phyloP scores from a whole-genome alignment of 768 basidiomycete genomes.

The Floccularia luteovirens region DNA sequence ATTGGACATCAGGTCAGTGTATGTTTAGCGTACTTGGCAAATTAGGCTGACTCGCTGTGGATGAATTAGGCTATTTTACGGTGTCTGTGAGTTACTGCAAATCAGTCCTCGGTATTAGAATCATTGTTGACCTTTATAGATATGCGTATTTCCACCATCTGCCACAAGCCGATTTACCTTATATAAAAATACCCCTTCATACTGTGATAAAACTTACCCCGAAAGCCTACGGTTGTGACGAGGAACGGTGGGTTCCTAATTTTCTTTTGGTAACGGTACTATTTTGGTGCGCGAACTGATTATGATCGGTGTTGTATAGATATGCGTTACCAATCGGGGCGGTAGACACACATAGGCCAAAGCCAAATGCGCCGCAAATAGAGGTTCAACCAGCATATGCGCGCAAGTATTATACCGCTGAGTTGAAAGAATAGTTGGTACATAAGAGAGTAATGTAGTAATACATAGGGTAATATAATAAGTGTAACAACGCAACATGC shows the following conservation, averaged over 20 bases:
- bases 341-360: slow-evolving; percentile 86
- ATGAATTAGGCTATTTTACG: slow-evolving; percentile 63
- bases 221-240: slow-evolving; percentile 97
- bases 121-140: slow-evolving; percentile 25
- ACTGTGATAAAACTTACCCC: slow-evolving; percentile 98
- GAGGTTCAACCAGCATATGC: slow-evolving; percentile 23
- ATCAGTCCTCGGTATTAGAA: background rate
- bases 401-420: slow-evolving; percentile 36
- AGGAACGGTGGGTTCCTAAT: slow-evolving; percentile 62
- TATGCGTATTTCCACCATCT: slow-evolving; percentile 97
- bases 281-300: no score
- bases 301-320: slow-evolving; percentile 28
- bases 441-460: background rate
- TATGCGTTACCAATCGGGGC: slow-evolving; percentile 88
- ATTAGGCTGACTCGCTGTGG: slow-evolving; percentile 35
- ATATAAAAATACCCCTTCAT: slow-evolving; percentile 95
- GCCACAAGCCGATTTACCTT: slow-evolving; percentile 89
- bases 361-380: slow-evolving; percentile 36
- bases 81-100: slow-evolving; percentile 48
- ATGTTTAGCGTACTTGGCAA: slow-evolving; percentile 1
- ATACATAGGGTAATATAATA: background rate
- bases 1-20: slow-evolving; percentile 81
- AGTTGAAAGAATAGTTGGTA: slow-evolving; percentile 3
- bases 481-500: no score
- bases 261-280: background rate